Base-by-base conservation (phyloP, 208 protist species). In the Tritrichomonas musculus region DNA sequence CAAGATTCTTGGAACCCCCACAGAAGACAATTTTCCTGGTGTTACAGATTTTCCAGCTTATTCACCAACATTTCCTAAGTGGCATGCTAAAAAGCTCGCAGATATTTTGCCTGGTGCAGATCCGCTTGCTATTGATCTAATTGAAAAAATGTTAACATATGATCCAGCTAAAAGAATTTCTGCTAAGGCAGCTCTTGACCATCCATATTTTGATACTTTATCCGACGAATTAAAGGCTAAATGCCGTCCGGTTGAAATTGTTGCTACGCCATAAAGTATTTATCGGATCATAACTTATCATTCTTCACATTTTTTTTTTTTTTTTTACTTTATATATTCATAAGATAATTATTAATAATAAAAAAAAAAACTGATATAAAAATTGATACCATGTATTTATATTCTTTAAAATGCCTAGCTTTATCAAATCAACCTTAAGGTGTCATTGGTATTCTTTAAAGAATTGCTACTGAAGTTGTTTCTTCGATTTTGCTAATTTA, bases 1-100 rank as follows among this genome's bases (percentile, higher is more conserved):
- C 33, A 49, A 94, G 66, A 92, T 97, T 0, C 93, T 94, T 44
- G 96, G 96, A 30, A 94, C 93, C 17, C 98, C 98, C 5, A 99
- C 96, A 49, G 97, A 99, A 94, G 95, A 97, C 64, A 96, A 95
- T 13, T 94, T 25, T 13, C 73, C 47, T 0, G 69, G 98, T 25
- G 98, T 99, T 30, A 97, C 96, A 22, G 92, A 96, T n/a, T 96
- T 99, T 39, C 97, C 97, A 36, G 97, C 99, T 94, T 99, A 98
- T 64, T 98, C 97, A 93, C 94, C 96, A 93, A 97, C 97, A 17
- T 99, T 98, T 94, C 98, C 97, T 5, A 95, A 97, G 66, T 99
- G 97, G 97, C 72, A 93, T 13, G 66, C 93, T 0, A 94, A 94
- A 17, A 95, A 97, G 93, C 97, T 92, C 9, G 36, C 50, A 0